These are phyloP conservation scores for Yamadazyma kitorensis DNA, from an alignment of 805 yeast species.

Conservation along the genomic window DNA sequence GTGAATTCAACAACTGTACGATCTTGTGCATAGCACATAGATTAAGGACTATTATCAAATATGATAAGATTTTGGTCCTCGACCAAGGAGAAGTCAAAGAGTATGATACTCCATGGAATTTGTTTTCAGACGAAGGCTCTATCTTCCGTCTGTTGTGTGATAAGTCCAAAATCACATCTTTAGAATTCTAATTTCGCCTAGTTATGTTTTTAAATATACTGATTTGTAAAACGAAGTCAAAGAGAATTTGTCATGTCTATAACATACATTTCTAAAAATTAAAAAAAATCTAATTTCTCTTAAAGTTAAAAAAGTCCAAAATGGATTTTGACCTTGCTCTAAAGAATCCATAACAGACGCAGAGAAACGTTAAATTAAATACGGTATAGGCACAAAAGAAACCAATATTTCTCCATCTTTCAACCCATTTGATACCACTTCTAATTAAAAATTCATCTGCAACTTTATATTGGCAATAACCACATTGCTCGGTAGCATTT, in stretches of 20 bases:
- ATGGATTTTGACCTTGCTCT: slow-evolving; percentile 18
- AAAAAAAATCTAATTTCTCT: too few species aligned
- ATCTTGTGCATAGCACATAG: slow-evolving; percentile 88
- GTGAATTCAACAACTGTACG: slow-evolving; percentile 68
- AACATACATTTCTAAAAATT: too few species aligned
- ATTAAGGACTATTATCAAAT: slow-evolving; percentile 66
- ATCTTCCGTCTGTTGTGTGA: slow-evolving; percentile 72
- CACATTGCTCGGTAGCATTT: slow-evolving; percentile 40
- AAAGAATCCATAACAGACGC: slow-evolving; percentile 29
- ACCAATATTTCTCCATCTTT: slow-evolving; percentile 69
- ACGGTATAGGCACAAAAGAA: slow-evolving; percentile 54
- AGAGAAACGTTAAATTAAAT: slow-evolving; percentile 49
- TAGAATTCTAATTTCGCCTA: too few species aligned
- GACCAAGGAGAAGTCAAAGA: slow-evolving; percentile 78
- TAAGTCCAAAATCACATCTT: slow-evolving; percentile 39
- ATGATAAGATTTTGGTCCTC: slow-evolving; percentile 75
- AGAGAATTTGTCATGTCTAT: too few species aligned
- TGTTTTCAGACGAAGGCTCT: slow-evolving; percentile 47
- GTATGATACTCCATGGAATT: slow-evolving; percentile 68
- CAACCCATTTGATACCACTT: slow-evolving; percentile 41
- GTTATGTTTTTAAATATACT: too few species aligned
- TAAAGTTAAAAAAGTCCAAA: too few species aligned
- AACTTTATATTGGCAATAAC: slow-evolving; percentile 43
- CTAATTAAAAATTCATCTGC: slow-evolving; percentile 49
- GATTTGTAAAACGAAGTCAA: too few species aligned